Evolutionary conservation across 768 basidiomycete genomes (phyloP).

Genomic region (Leccinum arenicola): DNA sequence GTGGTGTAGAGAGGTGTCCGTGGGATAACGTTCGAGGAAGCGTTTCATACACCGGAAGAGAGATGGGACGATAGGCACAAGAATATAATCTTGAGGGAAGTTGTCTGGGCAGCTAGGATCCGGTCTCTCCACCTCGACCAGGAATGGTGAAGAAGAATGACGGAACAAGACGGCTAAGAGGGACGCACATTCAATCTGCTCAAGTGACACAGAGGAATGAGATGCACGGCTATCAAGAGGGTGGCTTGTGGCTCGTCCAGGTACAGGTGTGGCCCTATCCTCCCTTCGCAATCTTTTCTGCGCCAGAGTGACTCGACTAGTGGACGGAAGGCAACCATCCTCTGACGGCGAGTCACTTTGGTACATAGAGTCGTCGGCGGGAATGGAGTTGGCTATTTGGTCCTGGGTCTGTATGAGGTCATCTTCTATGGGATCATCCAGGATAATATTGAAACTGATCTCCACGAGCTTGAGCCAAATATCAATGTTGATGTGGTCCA

Average conservation of each 20-base stretch:
- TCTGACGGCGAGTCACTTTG: conserved; percentile 32
- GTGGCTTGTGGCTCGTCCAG: conserved; percentile 16
- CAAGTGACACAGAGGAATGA: conserved; percentile 40
- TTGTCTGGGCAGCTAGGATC: conserved; percentile 26
- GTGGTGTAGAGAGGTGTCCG: conserved; percentile 76
- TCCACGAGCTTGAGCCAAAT: conserved; percentile 69
- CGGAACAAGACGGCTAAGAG: conserved; percentile 59
- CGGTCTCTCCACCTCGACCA: conserved; percentile 35
- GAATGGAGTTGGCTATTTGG: conserved; percentile 16
- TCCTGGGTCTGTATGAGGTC: conserved; percentile 26
- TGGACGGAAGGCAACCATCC: conserved; percentile 33
- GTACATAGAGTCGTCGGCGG: conserved; percentile 30
- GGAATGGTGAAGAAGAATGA: conserved; percentile 57
- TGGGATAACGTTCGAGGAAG: conserved; percentile 64
- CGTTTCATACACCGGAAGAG: conserved; percentile 58
- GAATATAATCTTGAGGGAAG: conserved; percentile 29
- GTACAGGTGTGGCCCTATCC: conserved; percentile 21
- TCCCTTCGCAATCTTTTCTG: conserved; percentile 28
- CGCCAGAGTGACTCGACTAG: conserved; percentile 8
- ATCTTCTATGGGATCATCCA: conserved; percentile 53
- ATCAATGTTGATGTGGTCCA: conserved; percentile 66
- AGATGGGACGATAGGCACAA: conserved; percentile 30
- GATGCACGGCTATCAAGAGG: conserved; percentile 21
- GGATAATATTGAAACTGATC: conserved; percentile 72
- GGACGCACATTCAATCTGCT: conserved; percentile 71